Percentiles rank a stretch among this genome's conserved stretches.
Conservation (phyloP, 306 rosid genomes). For the Amphicarpaea edgeworthii region DNA sequence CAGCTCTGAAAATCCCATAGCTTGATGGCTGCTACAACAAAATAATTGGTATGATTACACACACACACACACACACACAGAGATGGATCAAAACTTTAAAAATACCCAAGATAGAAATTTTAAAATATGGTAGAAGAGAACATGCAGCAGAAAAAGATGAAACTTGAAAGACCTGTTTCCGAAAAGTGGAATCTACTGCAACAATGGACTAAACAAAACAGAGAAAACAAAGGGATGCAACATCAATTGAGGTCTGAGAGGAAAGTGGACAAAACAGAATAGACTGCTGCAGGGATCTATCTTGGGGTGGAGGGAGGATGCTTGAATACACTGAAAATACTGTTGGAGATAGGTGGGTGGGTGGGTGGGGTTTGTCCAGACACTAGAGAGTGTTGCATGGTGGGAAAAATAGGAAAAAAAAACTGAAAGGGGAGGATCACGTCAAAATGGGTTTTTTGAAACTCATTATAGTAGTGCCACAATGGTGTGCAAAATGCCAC, state of each 20-base stretch:
- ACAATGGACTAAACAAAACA: not conserved
- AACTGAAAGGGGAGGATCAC: not conserved
- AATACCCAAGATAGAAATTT: not conserved
- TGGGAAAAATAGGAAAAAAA: not conserved
- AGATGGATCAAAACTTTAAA: not conserved
- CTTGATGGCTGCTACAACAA: not conserved
- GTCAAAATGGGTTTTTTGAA: not conserved
- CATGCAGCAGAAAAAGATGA: not conserved
- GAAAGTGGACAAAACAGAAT: not conserved
- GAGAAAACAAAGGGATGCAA: not conserved
- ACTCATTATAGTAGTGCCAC: not conserved
- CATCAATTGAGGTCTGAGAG: not conserved
- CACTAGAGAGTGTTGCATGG: not conserved
- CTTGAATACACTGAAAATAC: not conserved
- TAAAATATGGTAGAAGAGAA: not conserved
- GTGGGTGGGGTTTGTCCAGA: not conserved
- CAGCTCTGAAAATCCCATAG: not conserved
- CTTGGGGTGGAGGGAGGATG: not conserved
- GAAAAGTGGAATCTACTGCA: not conserved
- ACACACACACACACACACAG: not conserved
- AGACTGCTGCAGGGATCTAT: not conserved
- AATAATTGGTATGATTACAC: not conserved
- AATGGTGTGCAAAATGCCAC: not conserved
- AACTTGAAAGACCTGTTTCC: not conserved
- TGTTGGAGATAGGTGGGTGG: not conserved